These are phyloP conservation scores for Cercospora nicotianae DNA, from an alignment of 2,329 filamentous ascomycete species.

Conservation along the genomic window DNA sequence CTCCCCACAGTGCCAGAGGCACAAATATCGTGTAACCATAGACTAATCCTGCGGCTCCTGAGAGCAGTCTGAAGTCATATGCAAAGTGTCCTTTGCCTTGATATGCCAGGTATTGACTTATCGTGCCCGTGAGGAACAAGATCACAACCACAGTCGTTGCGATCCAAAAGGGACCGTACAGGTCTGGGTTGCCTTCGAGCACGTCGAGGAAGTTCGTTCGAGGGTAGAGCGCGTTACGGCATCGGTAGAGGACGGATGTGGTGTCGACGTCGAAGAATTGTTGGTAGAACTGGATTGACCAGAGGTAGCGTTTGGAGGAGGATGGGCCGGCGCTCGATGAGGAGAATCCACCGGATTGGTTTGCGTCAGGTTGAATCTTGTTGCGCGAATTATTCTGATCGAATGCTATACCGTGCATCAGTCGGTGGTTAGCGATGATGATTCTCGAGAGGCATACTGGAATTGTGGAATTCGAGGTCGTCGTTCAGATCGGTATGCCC, in stretches of 20 bases:
- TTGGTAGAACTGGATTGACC: slow-evolving; percentile 89
- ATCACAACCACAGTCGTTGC: slow-evolving; percentile 96
- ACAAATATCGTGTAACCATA: slow-evolving; percentile 90
- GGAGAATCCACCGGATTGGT: slow-evolving; percentile 32
- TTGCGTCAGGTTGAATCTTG: slow-evolving; percentile 48
- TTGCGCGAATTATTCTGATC: slow-evolving; percentile 46
- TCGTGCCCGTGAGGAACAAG: slow-evolving; percentile 90
- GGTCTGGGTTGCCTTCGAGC: slow-evolving; percentile 90
- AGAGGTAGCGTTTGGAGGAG: slow-evolving; percentile 76
- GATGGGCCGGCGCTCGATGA: slow-evolving; percentile 28
- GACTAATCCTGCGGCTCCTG: slow-evolving; percentile 84
- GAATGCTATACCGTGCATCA: slow-evolving; percentile 30
- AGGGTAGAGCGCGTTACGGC: slow-evolving; percentile 84
- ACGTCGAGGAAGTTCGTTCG: slow-evolving; percentile 95
- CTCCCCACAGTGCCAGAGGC: slow-evolving; percentile 80
- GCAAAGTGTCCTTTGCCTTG: slow-evolving; percentile 70
- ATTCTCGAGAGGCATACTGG: slow-evolving; percentile 54
- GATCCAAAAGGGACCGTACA: slow-evolving; percentile 98
- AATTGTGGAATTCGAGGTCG: slow-evolving; percentile 98
- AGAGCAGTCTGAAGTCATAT: slow-evolving; percentile 88
- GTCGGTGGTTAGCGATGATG: neutral
- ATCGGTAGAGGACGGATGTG: slow-evolving; percentile 79
- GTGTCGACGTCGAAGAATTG: slow-evolving; percentile 99
- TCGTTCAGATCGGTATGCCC: slow-evolving; percentile 98
- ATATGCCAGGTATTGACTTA: slow-evolving; percentile 80